Conservation (phyloP, 2,329 filamentous ascomycete genomes). For the Albifimbria verrucaria region DNA sequence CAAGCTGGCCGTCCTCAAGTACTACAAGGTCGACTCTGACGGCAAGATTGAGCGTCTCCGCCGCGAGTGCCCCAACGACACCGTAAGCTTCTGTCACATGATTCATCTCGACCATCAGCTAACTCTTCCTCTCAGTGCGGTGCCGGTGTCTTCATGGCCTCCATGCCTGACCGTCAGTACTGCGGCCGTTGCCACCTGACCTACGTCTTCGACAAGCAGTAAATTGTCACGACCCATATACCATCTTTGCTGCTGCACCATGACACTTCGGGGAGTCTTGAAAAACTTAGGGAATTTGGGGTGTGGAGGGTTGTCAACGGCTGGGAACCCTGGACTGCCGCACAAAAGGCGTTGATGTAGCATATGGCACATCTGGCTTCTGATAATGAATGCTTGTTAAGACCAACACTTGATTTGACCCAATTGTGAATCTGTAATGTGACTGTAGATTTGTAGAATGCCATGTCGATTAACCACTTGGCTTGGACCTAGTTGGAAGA, state of each 20-base stretch:
- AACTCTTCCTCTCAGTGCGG: conserved; percentile 67
- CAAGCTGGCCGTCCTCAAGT: conserved; percentile 99
- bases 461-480: too few species aligned
- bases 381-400: conserved; percentile 36
- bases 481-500: too few species aligned
- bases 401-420: too few species aligned
- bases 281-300: conserved; percentile 13
- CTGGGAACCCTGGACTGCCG: conserved; percentile 27
- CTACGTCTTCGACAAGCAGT: conserved; percentile 70
- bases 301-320: conserved; percentile 26
- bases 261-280: conserved; percentile 18
- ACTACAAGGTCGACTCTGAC: conserved; percentile 99
- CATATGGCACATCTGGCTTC: conserved; percentile 38
- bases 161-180: conserved; percentile 99
- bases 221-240: too few species aligned
- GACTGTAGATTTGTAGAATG: too few species aligned
- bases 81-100: conserved; percentile 55
- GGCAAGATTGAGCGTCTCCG: conserved; percentile 99
- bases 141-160: conserved; percentile 99
- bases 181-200: conserved; percentile 73
- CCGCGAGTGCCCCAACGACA: conserved; percentile 92
- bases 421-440: too few species aligned
- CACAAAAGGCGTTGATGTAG: conserved; percentile 41
- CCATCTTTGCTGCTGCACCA: conserved; percentile 7
- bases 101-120: conserved; percentile 19